A percentile compares a stretch with the other conserved stretches of the same genome.
Evolutionary conservation across 1,139 yeast genomes (phyloP).

Genomic region (Groenewaldozyma sp.): DNA sequence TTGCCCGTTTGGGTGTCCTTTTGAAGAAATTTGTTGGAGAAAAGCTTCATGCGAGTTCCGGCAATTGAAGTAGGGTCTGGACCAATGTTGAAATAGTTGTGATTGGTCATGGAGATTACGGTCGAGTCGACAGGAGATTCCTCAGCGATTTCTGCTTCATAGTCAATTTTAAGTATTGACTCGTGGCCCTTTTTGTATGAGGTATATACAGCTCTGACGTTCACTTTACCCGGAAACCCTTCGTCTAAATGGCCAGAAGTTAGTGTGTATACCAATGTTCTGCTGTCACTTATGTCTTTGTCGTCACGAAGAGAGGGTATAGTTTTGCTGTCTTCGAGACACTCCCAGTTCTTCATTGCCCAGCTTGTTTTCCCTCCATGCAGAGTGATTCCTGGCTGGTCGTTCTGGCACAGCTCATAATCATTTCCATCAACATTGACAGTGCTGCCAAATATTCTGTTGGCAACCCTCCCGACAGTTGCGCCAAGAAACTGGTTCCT

Average conservation of each 20-base stretch:
- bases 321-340: too few relatives aligned
- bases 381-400: slow-evolving; percentile 28
- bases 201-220: slow-evolving; percentile 37
- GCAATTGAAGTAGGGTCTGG: slow-evolving; percentile 25
- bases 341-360: slow-evolving; percentile 35
- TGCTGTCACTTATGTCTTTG: slow-evolving; percentile 29
- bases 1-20: slow-evolving; percentile 32
- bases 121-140: slow-evolving; percentile 39
- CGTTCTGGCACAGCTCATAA: slow-evolving; percentile 37
- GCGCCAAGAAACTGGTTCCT: slow-evolving; percentile 50
- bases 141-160: slow-evolving; percentile 36
- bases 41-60: slow-evolving; percentile 26
- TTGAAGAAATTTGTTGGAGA: slow-evolving; percentile 29
- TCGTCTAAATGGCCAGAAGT: slow-evolving; percentile 40
- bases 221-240: slow-evolving; percentile 50
- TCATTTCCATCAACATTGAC: slow-evolving; percentile 36
- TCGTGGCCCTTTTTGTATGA: slow-evolving; percentile 26
- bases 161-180: slow-evolving; percentile 36
- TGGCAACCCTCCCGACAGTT: slow-evolving; percentile 57
- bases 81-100: slow-evolving; percentile 46
- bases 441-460: slow-evolving; percentile 44
- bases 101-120: slow-evolving; percentile 53
- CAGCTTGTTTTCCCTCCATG: slow-evolving; percentile 48
- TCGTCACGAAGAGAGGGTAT: slow-evolving; percentile 41
- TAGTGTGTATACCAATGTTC: slow-evolving; percentile 17